These are phyloP conservation scores for Suillus weaverae DNA, from an alignment of 768 basidiomycete species.

Conservation along the genomic window DNA sequence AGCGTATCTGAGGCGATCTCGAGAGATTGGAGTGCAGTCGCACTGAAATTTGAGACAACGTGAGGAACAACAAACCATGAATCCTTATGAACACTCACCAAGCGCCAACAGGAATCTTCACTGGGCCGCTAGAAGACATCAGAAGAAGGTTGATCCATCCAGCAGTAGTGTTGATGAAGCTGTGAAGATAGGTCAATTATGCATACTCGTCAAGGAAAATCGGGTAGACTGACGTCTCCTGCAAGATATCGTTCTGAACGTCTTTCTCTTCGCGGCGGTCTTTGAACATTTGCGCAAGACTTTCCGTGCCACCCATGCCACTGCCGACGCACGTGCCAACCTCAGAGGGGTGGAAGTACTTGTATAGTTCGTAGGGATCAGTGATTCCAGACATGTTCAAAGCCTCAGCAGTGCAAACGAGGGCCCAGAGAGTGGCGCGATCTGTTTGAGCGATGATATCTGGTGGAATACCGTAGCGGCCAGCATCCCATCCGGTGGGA, in stretches of 20 bases:
- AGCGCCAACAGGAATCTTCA: conserved; percentile 99
- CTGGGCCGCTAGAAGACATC: conserved; percentile 93
- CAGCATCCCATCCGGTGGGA: conserved; percentile 96
- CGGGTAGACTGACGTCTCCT: conserved; percentile 81
- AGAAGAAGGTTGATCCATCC: conserved; percentile 97
- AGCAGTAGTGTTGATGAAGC: conserved; percentile 98
- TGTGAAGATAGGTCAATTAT: conserved; percentile 30
- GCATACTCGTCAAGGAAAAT: background rate
- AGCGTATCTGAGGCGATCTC: conserved; percentile 98
- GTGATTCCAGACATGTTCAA: conserved; percentile 96
- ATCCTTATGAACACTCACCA: conserved; percentile 56
- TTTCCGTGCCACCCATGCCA: conserved; percentile 96
- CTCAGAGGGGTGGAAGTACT: conserved; percentile 95
- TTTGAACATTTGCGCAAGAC: conserved; percentile 96
- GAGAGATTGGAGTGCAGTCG: conserved; percentile 95
- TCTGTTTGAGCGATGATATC: conserved; percentile 96
- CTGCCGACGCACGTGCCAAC: conserved; percentile 93
- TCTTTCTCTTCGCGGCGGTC: conserved; percentile 98
- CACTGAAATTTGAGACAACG: conserved; percentile 45
- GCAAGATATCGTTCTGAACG: conserved; percentile 96
- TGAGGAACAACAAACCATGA: background rate
- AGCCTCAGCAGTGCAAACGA: conserved; percentile 92
- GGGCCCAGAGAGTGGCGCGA: conserved; percentile 90
- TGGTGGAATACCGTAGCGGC: conserved; percentile 93
- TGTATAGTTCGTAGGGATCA: conserved; percentile 97